Evolutionary conservation across 179 eudicot species (phyloP), one percentile per base, ranked within the genome.

Genomic region (Silene coronaria): DNA sequence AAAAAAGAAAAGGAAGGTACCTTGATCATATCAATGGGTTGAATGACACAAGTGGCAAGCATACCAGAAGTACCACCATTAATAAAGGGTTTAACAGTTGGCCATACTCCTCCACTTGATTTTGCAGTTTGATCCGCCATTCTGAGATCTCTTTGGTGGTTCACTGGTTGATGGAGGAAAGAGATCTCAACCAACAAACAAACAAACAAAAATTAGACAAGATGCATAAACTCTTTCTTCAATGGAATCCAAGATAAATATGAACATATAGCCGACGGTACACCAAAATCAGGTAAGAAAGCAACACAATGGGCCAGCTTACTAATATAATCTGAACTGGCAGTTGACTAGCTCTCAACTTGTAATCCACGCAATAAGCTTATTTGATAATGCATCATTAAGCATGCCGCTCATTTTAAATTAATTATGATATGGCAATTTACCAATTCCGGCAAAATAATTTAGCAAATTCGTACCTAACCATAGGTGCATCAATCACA

Each of bases 1-100:
- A 22, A 66, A 67, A 32, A 6, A 24, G 28, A 61, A 32, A 55
- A 23, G 21, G 34, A 30, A 4, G 30, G 3, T n/a, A 87, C 88
- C 88, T 87, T 87, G 79, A 87, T 82, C 86, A 84, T 87, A 51
- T 87, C 90, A 32, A 87, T 82, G 51, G 88, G 90, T 75, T 87
- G 90, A 63, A 87, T 86, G 77, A 84, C 89, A 60, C 90, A 87
- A 48, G 89, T 87, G 21, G 90, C 87, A 3, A 87, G 89, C 90
- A 87, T 87, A 70, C 90, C 90, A 19, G 90, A 80, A 8, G 90
- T 73, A 51, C 89, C 89, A 7, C 90, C 89, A 84, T 86, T 86
- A 69, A 84, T 82, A 42, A 86, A 86, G 60, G 89, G 88, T 73
- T 83, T 84, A 28, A 83, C 77, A 13, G 85, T 80, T 23, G 84